Evolutionary conservation across 2,329 filamentous ascomycete genomes (phyloP).

Genomic region (Fusarium sp.): DNA sequence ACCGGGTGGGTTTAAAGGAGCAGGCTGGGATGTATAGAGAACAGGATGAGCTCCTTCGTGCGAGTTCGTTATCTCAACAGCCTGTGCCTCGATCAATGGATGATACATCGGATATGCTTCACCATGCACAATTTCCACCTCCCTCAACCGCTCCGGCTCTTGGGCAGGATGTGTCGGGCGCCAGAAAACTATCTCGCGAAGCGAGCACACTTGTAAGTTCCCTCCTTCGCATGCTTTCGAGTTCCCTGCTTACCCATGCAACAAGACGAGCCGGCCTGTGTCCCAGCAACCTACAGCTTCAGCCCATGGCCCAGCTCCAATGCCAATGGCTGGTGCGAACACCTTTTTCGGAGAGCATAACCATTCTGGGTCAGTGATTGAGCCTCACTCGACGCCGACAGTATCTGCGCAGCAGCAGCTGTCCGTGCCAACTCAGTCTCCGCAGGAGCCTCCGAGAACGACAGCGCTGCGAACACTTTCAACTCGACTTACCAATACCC

Average conservation of each 20-base stretch:
- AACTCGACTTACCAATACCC: background rate
- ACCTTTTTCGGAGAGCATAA: conserved; percentile 51
- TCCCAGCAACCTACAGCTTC: conserved; percentile 5
- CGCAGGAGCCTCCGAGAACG: background rate
- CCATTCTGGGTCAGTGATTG: background rate
- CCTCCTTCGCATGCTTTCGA: background rate
- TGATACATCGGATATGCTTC: conserved; percentile 27
- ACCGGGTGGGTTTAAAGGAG: conserved; percentile 7
- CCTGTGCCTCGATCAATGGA: conserved; percentile 21
- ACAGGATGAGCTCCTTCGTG: conserved; percentile 1
- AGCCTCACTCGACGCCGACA: background rate
- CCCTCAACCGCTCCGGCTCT: background rate
- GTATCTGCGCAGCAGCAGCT: background rate
- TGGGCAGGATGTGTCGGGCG: background rate
- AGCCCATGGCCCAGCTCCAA: conserved; percentile 35
- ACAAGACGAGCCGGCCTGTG: background rate
- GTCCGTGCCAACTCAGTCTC: background rate
- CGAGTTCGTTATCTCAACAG: background rate
- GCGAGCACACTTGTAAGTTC: conserved; percentile 9
- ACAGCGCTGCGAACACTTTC: background rate
- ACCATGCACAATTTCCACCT: background rate
- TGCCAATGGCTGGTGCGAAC: conserved; percentile 52
- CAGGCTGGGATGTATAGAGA: conserved; percentile 9
- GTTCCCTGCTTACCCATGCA: conserved; percentile 8
- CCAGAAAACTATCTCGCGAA: background rate